These are phyloP conservation scores for Candida arabinofermentans DNA, from an alignment of 805 yeast species.

Conservation along the genomic window DNA sequence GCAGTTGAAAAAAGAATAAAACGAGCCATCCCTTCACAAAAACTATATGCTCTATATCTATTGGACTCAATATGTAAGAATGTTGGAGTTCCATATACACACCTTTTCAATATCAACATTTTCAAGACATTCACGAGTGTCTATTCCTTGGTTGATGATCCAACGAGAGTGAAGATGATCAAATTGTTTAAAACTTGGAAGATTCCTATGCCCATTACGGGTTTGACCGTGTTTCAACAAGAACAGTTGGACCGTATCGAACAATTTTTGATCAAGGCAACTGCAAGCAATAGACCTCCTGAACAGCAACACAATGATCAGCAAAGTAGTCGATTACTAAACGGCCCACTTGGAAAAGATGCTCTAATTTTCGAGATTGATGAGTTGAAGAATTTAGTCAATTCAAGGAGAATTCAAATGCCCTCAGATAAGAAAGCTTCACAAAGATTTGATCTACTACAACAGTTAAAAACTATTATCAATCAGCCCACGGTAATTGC, in stretches of 20 bases:
- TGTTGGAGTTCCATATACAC: constrained; percentile 87
- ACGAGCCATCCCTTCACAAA: constrained; percentile 77
- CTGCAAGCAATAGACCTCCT: constrained; percentile 35
- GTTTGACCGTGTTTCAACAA: constrained; percentile 65
- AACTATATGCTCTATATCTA: constrained; percentile 78
- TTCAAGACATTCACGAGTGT: constrained; percentile 70
- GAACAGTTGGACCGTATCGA: constrained; percentile 72
- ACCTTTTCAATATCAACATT: constrained; percentile 65
- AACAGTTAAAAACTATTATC: constrained; percentile 39
- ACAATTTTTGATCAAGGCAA: constrained; percentile 60
- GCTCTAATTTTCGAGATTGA: constrained; percentile 29
- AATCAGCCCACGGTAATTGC: constrained; percentile 27
- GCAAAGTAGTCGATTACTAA: neutral
- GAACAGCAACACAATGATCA: constrained; percentile 5
- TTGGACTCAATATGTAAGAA: constrained; percentile 90
- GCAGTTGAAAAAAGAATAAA: constrained; percentile 73
- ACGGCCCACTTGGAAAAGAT: constrained; percentile 13
- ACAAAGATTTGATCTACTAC: constrained; percentile 42
- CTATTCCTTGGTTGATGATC: constrained; percentile 74
- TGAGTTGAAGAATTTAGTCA: constrained; percentile 40
- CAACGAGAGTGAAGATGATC: constrained; percentile 67
- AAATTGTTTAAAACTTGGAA: constrained; percentile 89
- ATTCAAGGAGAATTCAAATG: constrained; percentile 33
- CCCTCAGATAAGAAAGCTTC: constrained; percentile 37
- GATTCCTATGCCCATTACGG: constrained; percentile 55